Evolutionary conservation across 106 monocot species (phyloP), one percentile per base, ranked within the genome.

Genomic region (Chionographis japonica): DNA sequence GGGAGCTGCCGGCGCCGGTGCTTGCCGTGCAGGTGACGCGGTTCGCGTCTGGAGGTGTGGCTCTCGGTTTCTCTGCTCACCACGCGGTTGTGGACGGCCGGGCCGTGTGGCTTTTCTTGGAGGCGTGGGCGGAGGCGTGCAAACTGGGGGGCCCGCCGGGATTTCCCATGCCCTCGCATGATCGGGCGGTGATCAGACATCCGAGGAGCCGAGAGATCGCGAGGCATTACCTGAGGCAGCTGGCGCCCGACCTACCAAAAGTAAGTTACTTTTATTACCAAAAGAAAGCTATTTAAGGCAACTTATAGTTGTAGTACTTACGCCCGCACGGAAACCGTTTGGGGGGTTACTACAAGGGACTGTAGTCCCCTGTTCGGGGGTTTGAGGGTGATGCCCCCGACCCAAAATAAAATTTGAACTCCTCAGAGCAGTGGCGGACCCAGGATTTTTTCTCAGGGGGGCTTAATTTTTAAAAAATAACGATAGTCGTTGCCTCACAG

Each of bases 71-170:
- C 13, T 40, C 78, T 1, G 20, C 49, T 5, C 81, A 86, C 70
- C 85, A 86, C 39, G 38, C 71, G 35, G 61, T 68, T 5, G 56
- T 52, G 12, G 85, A 86, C 68, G 85, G 85, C 3, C 58, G 53
- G 27, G 84, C 63, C 14, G 2, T 80, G 27, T 72, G 73, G 71
- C n/a, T 35, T 37, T 80, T 85, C 42, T 12, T 85, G 3, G 66
- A 73, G 61, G 69, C 77, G 8, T 85, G 80, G 85, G 18, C 77
- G 18, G 18, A 53, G 5, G 37, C 50, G 16, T 82, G 72, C 54
- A 13, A 38, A 36, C 19, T 19, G 15, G 60, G 60, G 35, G 67
- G 43, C 4, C 50, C 9, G 20, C 15, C 58, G 16, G 3, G 12
- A 14, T 4, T 2, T 2, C 3, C 20, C 15, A 5, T 0, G 40